Conservation (phyloP, 495 filamentous ascomycete genomes). For the Penicillium argentinense region DNA sequence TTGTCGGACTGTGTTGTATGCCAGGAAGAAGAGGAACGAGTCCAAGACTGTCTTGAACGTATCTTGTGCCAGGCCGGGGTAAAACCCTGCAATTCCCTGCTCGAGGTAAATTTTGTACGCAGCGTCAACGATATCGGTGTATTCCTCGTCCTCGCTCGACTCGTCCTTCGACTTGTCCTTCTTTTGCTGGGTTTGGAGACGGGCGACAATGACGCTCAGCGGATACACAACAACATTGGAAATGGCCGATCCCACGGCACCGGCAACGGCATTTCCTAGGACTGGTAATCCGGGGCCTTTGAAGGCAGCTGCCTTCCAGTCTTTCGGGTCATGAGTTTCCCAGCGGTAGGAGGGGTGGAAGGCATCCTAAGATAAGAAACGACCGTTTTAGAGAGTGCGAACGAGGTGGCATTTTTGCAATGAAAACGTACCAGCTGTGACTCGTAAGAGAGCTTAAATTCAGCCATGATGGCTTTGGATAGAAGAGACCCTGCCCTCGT, state of each 20-base stretch:
- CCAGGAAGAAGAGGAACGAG: slow-evolving; percentile 81
- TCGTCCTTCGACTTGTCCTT: slow-evolving; percentile 25
- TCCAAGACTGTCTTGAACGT: slow-evolving; percentile 71
- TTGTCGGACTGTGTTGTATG: slow-evolving; percentile 71
- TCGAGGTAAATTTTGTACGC: slow-evolving; percentile 67
- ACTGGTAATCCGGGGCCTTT: slow-evolving; percentile 66
- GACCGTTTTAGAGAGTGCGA: slow-evolving; percentile 3
- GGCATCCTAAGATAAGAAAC: slow-evolving; percentile 50
- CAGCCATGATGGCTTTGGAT: slow-evolving; percentile 26
- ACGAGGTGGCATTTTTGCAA: background rate
- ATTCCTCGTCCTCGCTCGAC: slow-evolving; percentile 49
- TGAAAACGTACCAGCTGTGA: slow-evolving; percentile 29
- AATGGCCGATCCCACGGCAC: slow-evolving; percentile 74
- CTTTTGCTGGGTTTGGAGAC: slow-evolving; percentile 78
- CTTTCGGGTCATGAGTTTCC: slow-evolving; percentile 33
- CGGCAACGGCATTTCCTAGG: slow-evolving; percentile 83
- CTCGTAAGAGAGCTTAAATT: slow-evolving; percentile 35
- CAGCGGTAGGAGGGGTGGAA: slow-evolving; percentile 52
- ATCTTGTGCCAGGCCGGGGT: slow-evolving; percentile 71
- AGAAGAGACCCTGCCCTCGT: background rate
- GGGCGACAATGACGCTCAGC: slow-evolving; percentile 79
- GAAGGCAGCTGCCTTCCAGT: slow-evolving; percentile 39
- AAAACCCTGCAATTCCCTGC: slow-evolving; percentile 71
- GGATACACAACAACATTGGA: slow-evolving; percentile 82
- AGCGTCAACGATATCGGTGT: slow-evolving; percentile 65